Evolutionary conservation across 352 stramenopile genomes (phyloP).

Genomic region (Thraustochytrium striatum): DNA sequence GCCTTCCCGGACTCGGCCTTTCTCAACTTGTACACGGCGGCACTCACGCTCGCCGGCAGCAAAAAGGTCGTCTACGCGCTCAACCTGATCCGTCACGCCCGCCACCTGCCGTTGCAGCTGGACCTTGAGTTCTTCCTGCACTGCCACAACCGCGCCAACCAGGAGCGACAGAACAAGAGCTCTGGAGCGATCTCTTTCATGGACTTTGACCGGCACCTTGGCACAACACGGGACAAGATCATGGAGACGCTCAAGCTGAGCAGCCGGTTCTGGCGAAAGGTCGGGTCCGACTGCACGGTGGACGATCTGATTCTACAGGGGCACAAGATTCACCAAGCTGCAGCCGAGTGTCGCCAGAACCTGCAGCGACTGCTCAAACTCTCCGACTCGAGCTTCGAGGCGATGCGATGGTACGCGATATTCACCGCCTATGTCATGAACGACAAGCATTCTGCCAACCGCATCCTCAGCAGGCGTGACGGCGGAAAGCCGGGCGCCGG

Average conservation of each 20-base stretch:
- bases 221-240: not conserved
- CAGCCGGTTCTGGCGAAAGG: slow-evolving; percentile 8
- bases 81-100: slow-evolving; percentile 6
- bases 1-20: not conserved
- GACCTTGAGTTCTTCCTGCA: slow-evolving; percentile 27
- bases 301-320: not conserved
- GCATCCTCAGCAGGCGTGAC: not conserved
- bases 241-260: not conserved
- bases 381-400: not conserved
- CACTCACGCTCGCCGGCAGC: not conserved
- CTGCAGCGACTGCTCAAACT: not conserved
- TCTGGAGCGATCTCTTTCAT: slow-evolving; percentile 2
- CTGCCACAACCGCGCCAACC: not conserved
- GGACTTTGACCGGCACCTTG: slow-evolving; percentile 14
- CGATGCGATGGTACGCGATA: slow-evolving; percentile 7
- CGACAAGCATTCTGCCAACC: not conserved
- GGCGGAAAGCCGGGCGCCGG: not conserved
- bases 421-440: slow-evolving; percentile 20
- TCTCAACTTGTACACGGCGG: slow-evolving; percentile 20
- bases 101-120: not conserved
- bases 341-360: not conserved
- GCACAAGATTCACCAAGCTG: not conserved
- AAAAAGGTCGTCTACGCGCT: slow-evolving; percentile 43
- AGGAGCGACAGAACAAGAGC: not conserved
- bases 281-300: not conserved